A percentile compares a stretch with the other conserved stretches of the same genome.
Evolutionary conservation across 2,329 filamentous ascomycete genomes (phyloP).

Genomic region (Colletotrichum nymphaeae): DNA sequence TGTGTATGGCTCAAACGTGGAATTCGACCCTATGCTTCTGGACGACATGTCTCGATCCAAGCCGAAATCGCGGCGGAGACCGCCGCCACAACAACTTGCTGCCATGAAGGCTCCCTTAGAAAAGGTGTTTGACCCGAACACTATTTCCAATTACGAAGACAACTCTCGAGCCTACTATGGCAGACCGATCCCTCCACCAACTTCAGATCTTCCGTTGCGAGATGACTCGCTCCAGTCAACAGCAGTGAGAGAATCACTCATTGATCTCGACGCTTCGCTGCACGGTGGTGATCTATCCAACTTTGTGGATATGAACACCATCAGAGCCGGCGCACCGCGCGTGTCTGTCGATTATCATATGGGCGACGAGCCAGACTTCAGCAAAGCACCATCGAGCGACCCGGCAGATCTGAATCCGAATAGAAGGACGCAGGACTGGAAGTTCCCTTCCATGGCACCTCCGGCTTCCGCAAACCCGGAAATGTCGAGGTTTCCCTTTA

Average conservation of each 20-base stretch:
- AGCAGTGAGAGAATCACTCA: constrained; percentile 71
- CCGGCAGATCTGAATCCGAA: constrained; percentile 65
- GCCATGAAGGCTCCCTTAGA: constrained; percentile 70
- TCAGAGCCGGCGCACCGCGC: constrained; percentile 61
- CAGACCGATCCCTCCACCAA: constrained; percentile 52
- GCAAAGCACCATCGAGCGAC: constrained; percentile 66
- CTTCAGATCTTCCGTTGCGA: constrained; percentile 69
- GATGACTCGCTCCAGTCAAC: constrained; percentile 62
- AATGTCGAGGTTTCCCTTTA: constrained; percentile 62
- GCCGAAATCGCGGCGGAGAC: constrained; percentile 62
- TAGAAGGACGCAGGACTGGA: constrained; percentile 67
- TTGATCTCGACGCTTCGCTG: constrained; percentile 72
- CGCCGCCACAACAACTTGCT: constrained; percentile 68
- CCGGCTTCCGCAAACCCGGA: constrained; percentile 66
- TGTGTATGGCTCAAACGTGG: constrained; percentile 68
- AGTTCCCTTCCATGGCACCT: constrained; percentile 65
- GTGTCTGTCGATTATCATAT: constrained; percentile 58
- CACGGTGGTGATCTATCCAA: constrained; percentile 65
- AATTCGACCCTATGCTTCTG: constrained; percentile 57
- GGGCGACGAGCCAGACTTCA: constrained; percentile 46
- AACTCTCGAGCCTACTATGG: constrained; percentile 73
- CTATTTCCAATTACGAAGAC: constrained; percentile 72
- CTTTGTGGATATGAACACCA: constrained; percentile 72
- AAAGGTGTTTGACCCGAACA: constrained; percentile 75
- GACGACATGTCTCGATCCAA: constrained; percentile 64